phyloP scores from a whole-genome alignment of 768 basidiomycete genomes.

The Gyrodon lividus region DNA sequence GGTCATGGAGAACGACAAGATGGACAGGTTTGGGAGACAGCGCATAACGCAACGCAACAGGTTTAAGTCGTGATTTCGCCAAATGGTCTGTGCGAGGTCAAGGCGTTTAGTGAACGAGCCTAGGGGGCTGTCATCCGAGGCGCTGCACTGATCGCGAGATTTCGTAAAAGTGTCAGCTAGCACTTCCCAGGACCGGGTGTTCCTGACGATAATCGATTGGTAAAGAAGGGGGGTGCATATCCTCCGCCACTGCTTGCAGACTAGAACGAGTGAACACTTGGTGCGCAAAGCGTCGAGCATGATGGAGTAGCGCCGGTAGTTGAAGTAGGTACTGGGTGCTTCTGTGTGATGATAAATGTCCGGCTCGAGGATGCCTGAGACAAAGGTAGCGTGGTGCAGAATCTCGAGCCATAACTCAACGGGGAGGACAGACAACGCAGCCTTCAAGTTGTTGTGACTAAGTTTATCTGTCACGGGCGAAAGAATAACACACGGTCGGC shows the following conservation, averaged over 20 bases:
- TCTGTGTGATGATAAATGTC: neutral
- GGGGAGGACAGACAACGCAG: neutral
- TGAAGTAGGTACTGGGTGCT: neutral
- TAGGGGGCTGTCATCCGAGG: neutral
- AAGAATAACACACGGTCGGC: no score
- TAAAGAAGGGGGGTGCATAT: constrained; percentile 11
- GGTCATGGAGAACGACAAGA: neutral
- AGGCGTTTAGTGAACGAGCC: constrained; percentile 5
- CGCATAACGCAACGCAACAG: constrained; percentile 4
- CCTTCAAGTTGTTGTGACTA: no score
- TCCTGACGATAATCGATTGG: constrained; percentile 1
- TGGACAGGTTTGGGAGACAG: constrained; percentile 5
- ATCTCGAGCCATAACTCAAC: constrained; percentile 5
- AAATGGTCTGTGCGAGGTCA: constrained; percentile 2
- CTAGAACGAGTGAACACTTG: constrained; percentile 1
- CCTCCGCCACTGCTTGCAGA: constrained; percentile 9
- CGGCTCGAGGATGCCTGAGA: constrained; percentile 1
- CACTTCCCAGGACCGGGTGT: neutral
- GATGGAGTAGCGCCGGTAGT: neutral
- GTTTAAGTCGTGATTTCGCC: neutral
- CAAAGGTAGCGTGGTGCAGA: constrained; percentile 7
- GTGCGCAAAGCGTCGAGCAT: neutral
- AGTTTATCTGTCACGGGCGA: no score
- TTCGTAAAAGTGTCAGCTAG: neutral
- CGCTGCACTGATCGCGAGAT: neutral